Evolutionary conservation across 2,329 filamentous ascomycete species (phyloP).

Genomic region (Sporothrix brasiliensis): DNA sequence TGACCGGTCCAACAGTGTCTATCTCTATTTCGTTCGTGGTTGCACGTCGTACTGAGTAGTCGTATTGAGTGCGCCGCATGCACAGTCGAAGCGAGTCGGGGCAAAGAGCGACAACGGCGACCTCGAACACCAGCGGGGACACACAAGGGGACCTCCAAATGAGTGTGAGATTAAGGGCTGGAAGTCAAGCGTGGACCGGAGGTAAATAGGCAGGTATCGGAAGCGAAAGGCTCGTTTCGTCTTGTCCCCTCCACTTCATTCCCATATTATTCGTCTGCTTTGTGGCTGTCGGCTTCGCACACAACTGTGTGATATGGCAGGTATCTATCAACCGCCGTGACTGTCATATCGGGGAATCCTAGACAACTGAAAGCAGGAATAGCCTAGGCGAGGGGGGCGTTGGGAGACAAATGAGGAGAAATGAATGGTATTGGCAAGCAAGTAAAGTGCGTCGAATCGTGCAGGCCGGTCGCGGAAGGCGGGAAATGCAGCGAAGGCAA

Average conservation of each 20-base stretch:
- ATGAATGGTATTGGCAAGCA: neutral
- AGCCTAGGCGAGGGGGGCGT: neutral
- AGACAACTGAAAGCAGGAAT: constrained; percentile 14
- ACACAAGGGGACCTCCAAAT: neutral
- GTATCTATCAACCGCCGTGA: constrained; percentile 8
- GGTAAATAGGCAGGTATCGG: neutral
- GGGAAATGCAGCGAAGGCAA: neutral
- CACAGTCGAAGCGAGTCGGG: neutral
- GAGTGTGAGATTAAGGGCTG: constrained; percentile 23
- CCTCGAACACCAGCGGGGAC: neutral
- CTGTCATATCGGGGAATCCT: constrained; percentile 22
- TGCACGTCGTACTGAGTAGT: neutral
- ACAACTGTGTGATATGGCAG: constrained; percentile 22
- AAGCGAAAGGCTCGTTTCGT: constrained; percentile 7
- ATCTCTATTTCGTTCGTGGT: constrained; percentile 13
- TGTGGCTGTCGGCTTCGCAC: constrained; percentile 9
- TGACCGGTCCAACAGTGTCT: constrained; percentile 15
- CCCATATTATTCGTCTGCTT: neutral
- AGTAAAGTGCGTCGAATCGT: neutral
- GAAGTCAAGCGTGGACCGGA: constrained; percentile 18
- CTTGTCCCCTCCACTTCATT: neutral
- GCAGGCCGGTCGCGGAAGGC: neutral
- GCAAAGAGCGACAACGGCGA: constrained; percentile 23
- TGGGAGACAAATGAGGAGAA: neutral
- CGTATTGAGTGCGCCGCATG: constrained; percentile 5